Percentiles rank a stretch among this genome's conserved stretches.
phyloP scores from a whole-genome alignment of 2,329 filamentous ascomycete genomes.

The Trichoderma semiorbis region DNA sequence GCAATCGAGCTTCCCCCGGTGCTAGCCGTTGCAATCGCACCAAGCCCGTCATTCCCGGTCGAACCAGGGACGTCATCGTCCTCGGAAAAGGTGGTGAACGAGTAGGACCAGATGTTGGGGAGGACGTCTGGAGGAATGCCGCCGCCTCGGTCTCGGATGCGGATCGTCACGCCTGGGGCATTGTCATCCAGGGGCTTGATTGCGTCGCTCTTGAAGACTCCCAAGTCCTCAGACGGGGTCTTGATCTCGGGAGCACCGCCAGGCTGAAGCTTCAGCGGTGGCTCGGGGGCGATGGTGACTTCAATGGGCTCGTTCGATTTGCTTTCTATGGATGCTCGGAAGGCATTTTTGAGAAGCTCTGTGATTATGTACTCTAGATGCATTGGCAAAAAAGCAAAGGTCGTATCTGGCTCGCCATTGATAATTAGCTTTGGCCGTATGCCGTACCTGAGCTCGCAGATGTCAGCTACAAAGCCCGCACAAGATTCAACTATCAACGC shows the following conservation, averaged over 20 bases:
- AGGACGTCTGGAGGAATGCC: conserved; percentile 83
- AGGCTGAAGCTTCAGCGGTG: conserved; percentile 35
- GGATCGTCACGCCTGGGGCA: conserved; percentile 84
- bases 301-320: conserved; percentile 80
- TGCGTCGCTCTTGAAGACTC: conserved; percentile 42
- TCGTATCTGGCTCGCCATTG: conserved; percentile 81
- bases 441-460: conserved; percentile 94
- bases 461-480: conserved; percentile 88
- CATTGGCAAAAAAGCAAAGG: conserved; percentile 90
- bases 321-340: conserved; percentile 85
- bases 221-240: conserved; percentile 37
- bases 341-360: conserved; percentile 94
- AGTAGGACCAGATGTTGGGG: conserved; percentile 92
- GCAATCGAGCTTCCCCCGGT: conserved; percentile 81
- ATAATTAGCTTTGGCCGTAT: conserved; percentile 76
- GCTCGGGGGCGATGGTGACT: conserved; percentile 81
- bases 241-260: conserved; percentile 28
- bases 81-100: conserved; percentile 88
- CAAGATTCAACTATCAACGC: conserved; percentile 78
- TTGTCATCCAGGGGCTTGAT: conserved; percentile 60
- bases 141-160: conserved; percentile 92
- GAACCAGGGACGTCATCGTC: conserved; percentile 43
- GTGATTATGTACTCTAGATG: conserved; percentile 98
- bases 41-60: conserved; percentile 55
- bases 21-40: conserved; percentile 68